Base-by-base conservation (phyloP, 2,329 filamentous ascomycete genomes). In the Dendrostoma leiphaemia region DNA sequence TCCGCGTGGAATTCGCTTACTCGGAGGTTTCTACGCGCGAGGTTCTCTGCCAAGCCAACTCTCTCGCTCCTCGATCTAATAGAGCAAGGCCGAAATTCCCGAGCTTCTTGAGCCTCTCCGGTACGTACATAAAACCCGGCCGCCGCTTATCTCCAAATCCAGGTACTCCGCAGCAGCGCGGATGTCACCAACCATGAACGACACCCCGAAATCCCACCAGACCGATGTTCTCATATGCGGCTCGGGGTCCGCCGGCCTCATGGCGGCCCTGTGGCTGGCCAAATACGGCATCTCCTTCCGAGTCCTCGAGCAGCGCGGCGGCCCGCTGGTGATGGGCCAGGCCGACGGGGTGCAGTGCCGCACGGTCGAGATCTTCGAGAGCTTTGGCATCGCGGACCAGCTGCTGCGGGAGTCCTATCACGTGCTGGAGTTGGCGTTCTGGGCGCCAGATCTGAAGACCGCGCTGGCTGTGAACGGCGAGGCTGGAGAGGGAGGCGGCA, bases 311-410 rank as follows among this genome's bases (percentile, higher is more conserved):
- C 74, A 74, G 6, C 76, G 80, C 5, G 55, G 67, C 3, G 83
- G 81, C 0, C 81, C 80, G 0, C 71, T 87, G 47, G 62, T 72
- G 37, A 73, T 77, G 43, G 84, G 84, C 3, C 82, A 88, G 66
- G 85, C 85, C 13, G 85, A 89, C 56, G 82, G 82, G 2, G 79
- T 84, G 17, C 81, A 84, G 65, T 80, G 77, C 53, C 79, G 81
- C 2, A 83, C 81, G 0, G 80, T 85, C 13, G 83, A 86, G 64
- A 76, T 86, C 21, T 83, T 84, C 48, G 82, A 85, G 61, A 81
- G 78, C 41, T 81, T 85, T 29, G 79, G 74, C 1, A 73, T 85
- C 3, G 72, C 75, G 2, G 79, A 82, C 43, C 69, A 75, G 17
- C 69, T 86, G 26, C 71, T 84, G 28, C 72, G 74, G 31, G 81